phyloP scores from a whole-genome alignment of 2,329 filamentous ascomycete genomes.

The Fusarium sp. region DNA sequence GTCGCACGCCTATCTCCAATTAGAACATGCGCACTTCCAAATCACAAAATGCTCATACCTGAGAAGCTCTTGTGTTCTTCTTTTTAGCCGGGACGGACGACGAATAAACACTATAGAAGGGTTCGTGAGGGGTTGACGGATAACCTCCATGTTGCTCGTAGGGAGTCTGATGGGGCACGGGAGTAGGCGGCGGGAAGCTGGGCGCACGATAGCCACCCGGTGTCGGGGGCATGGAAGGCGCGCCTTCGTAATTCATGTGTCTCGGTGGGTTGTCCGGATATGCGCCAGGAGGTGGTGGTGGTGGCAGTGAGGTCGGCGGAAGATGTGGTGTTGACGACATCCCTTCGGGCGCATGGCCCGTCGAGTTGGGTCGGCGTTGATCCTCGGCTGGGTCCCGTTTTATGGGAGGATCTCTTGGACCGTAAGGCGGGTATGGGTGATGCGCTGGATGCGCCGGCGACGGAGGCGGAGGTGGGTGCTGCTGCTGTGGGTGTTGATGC shows the following conservation, averaged over 20 bases:
- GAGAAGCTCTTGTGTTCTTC: constrained; percentile 74
- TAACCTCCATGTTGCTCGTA: constrained; percentile 54
- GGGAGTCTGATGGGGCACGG: constrained; percentile 53
- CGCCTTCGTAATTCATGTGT: constrained; percentile 66
- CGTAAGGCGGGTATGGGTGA: constrained; percentile 58
- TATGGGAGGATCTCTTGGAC: constrained; percentile 63
- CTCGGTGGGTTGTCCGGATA: constrained; percentile 62
- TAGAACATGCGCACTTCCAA: constrained; percentile 9
- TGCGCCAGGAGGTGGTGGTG: constrained; percentile 47
- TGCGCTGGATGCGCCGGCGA: constrained; percentile 56
- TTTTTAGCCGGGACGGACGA: constrained; percentile 61
- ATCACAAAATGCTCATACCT: constrained; percentile 55
- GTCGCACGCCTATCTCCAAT: constrained; percentile 80
- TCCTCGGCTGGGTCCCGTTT: constrained; percentile 68
- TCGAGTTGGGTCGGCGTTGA: constrained; percentile 65
- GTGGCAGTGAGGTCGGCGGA: constrained; percentile 48
- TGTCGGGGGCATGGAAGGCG: constrained; percentile 58
- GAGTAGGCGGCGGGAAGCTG: constrained; percentile 57
- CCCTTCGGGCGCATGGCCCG: constrained; percentile 56
- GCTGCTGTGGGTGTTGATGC: constrained; percentile 11
- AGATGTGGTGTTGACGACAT: constrained; percentile 50
- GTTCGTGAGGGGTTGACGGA: constrained; percentile 48
- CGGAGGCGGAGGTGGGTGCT: constrained; percentile 49
- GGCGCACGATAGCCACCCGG: constrained; percentile 57
- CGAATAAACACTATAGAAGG: constrained; percentile 57